A percentile compares a stretch with the other conserved stretches of the same genome.
These are phyloP conservation scores for Linnemannia exigua DNA, from an alignment of 192 early-diverging fungal genomes.

Conservation along the genomic window DNA sequence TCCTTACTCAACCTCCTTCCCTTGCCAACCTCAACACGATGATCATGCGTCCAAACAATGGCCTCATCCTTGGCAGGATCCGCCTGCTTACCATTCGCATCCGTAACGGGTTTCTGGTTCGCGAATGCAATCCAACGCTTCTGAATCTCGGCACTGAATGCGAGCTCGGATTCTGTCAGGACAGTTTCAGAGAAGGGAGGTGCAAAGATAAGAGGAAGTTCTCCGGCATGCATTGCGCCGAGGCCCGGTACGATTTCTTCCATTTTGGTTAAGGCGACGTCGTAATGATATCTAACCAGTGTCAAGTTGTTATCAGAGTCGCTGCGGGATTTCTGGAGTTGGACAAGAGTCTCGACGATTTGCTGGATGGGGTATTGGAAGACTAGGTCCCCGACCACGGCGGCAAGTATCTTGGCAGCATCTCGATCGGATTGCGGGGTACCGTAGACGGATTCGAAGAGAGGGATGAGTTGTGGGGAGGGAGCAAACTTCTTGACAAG, in stretches of 20 bases:
- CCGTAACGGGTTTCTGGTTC: constrained; percentile 12
- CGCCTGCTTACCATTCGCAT: not conserved
- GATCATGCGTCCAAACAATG: not conserved
- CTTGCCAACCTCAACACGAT: constrained; percentile 7
- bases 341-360: not conserved
- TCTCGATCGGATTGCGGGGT: constrained; percentile 11
- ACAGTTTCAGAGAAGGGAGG: constrained; percentile 8
- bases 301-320: not conserved
- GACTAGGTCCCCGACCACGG: not conserved
- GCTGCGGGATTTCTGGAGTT: not conserved
- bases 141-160: constrained; percentile 28
- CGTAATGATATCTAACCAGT: constrained; percentile 16
- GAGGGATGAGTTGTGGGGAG: not conserved
- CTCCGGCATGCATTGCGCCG: constrained; percentile 38
- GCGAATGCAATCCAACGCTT: constrained; percentile 35
- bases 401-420: not conserved
- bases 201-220: constrained; percentile 27
- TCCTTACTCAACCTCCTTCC: not conserved
- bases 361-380: constrained; percentile 11
- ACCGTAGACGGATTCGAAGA: constrained; percentile 25
- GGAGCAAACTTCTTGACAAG: constrained; percentile 14
- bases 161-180: constrained; percentile 9
- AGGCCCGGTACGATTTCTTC: constrained; percentile 1
- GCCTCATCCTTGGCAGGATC: not conserved
- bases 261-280: constrained; percentile 10